These are phyloP conservation scores for Fusarium drepaniforme DNA, from an alignment of 2,329 filamentous ascomycete genomes.

Conservation along the genomic window DNA sequence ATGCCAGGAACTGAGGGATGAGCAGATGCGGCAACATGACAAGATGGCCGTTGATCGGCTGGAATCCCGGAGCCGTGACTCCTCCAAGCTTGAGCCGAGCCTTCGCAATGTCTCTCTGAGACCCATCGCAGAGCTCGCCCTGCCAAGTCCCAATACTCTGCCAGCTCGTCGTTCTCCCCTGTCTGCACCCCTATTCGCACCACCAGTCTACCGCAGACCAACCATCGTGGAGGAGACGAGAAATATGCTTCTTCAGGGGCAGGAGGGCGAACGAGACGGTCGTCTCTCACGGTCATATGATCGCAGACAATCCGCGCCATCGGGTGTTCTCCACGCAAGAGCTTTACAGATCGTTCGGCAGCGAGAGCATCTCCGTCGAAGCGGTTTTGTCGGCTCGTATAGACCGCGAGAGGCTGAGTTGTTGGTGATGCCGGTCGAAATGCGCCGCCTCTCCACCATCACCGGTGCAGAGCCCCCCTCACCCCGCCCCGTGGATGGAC, in stretches of 20 bases:
- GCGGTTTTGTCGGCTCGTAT: conserved; percentile 31
- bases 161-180: conserved; percentile 29
- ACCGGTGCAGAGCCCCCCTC: conserved; percentile 18
- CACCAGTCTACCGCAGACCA: conserved; percentile 13
- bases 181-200: conserved; percentile 34
- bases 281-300: conserved; percentile 8
- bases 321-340: conserved; percentile 24
- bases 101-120: conserved; percentile 26
- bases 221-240: conserved; percentile 38
- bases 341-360: conserved; percentile 41
- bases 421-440: conserved; percentile 43
- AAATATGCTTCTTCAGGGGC: conserved; percentile 28
- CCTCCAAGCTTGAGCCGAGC: conserved; percentile 15
- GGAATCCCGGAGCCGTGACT: conserved; percentile 19
- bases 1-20: conserved; percentile 33
- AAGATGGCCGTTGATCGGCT: conserved; percentile 28
- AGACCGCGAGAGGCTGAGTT: conserved; percentile 35
- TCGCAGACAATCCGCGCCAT: conserved; percentile 39
- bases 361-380: conserved; percentile 38
- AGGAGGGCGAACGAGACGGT: not conserved
- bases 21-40: conserved; percentile 31
- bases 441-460: conserved; percentile 35
- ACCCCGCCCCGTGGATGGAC: conserved; percentile 31
- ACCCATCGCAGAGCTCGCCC: conserved; percentile 28
- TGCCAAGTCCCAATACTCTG: conserved; percentile 19